phyloP scores from a whole-genome alignment of 768 basidiomycete genomes.

The Cyathus striatus region DNA sequence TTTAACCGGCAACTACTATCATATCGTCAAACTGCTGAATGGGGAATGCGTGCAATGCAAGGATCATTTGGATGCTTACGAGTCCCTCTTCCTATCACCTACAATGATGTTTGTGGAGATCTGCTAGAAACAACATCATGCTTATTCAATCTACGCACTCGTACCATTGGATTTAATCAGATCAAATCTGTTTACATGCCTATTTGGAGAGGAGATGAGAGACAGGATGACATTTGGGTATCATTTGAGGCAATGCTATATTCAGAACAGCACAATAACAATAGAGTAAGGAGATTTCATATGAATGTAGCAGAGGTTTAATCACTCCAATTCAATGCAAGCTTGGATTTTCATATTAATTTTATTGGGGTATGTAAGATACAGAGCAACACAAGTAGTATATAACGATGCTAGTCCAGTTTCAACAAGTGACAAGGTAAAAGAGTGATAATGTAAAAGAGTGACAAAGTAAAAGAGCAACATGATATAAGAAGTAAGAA shows the following conservation, averaged over 20 bases:
- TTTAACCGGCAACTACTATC: too few species aligned
- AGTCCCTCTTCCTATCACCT: too few species aligned
- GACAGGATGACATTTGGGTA: conserved; percentile 26
- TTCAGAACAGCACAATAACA: conserved; percentile 20
- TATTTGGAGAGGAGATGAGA: conserved; percentile 22
- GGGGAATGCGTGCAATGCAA: too few species aligned
- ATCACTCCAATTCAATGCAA: too few species aligned
- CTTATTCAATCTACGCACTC: conserved; percentile 27
- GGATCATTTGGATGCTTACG: too few species aligned
- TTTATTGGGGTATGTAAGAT: too few species aligned
- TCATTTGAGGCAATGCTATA: conserved; percentile 31
- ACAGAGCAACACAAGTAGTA: too few species aligned
- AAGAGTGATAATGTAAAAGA: too few species aligned
- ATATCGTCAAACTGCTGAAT: too few species aligned
- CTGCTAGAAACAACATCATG: conserved; percentile 28
- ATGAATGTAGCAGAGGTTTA: too few species aligned
- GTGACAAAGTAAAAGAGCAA: not conserved
- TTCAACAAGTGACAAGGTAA: not conserved
- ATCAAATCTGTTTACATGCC: conserved; percentile 33
- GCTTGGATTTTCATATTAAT: too few species aligned
- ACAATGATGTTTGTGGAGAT: too few species aligned
- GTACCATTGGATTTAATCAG: conserved; percentile 32
- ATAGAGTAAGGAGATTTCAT: conserved; percentile 27
- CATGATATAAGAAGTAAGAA: not conserved
- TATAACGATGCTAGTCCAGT: not conserved